These are phyloP conservation scores for Sporobolomyces pararoseus DNA, from an alignment of 768 basidiomycete species.

Conservation along the genomic window DNA sequence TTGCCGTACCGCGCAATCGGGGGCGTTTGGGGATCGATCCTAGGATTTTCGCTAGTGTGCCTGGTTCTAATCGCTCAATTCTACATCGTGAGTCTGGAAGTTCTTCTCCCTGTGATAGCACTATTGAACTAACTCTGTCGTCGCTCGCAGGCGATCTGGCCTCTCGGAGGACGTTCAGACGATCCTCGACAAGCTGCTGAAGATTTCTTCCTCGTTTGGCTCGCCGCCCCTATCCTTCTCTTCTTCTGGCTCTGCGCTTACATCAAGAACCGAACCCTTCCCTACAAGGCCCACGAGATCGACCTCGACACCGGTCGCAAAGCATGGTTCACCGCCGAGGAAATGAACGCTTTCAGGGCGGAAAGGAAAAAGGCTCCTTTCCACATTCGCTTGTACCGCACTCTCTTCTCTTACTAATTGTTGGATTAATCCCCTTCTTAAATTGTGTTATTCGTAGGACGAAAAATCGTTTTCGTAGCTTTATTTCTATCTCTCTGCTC, in stretches of 20 bases:
- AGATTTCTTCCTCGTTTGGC: conserved; percentile 37
- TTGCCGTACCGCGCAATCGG: conserved; percentile 42
- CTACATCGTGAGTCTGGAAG: conserved; percentile 40
- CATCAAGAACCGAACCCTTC: conserved; percentile 41
- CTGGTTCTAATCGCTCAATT: conserved; percentile 45
- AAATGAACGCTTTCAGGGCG: conserved; percentile 41
- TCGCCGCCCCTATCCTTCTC: conserved; percentile 37
- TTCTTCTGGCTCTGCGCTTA: conserved; percentile 40
- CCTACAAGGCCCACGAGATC: conserved; percentile 41
- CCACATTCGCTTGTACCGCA: conserved; percentile 27
- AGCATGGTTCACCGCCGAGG: conserved; percentile 41
- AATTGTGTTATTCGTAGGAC: too few species aligned
- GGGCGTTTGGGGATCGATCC: conserved; percentile 41
- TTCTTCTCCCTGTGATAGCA: not conserved
- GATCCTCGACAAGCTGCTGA: conserved; percentile 1
- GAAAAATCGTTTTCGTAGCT: too few species aligned
- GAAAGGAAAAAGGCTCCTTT: conserved; percentile 31
- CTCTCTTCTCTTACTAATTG: conserved; percentile 37
- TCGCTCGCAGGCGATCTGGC: conserved; percentile 21
- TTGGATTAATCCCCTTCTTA: too few species aligned
- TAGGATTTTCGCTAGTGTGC: conserved; percentile 37
- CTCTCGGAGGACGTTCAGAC: conserved; percentile 23
- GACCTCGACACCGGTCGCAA: conserved; percentile 46
- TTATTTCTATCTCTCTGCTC: too few species aligned
- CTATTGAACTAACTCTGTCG: not conserved